These are phyloP conservation scores for Fusarium nanum DNA, from an alignment of 2,329 filamentous ascomycete species.

Conservation along the genomic window DNA sequence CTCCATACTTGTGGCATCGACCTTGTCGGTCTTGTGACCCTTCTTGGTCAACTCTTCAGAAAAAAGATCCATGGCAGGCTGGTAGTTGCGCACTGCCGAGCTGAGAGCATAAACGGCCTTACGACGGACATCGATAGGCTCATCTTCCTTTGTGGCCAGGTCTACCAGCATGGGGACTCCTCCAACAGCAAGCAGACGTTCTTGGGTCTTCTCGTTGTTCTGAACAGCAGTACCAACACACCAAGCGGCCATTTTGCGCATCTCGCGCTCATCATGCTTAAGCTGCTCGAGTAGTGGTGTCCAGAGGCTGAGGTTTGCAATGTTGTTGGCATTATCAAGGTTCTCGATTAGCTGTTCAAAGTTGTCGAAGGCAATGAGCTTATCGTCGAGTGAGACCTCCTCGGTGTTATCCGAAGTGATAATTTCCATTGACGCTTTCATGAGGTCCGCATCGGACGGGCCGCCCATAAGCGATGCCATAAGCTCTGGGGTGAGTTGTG, in stretches of 20 bases:
- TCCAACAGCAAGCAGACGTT: conserved; percentile 71
- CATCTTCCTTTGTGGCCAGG: conserved; percentile 69
- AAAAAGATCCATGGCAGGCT: conserved; percentile 80
- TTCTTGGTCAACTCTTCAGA: conserved; percentile 69
- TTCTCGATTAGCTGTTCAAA: conserved; percentile 92
- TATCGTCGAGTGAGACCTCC: conserved; percentile 74
- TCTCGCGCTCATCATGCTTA: conserved; percentile 73
- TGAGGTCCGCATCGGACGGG: conserved; percentile 89
- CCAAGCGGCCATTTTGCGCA: conserved; percentile 91
- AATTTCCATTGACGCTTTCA: conserved; percentile 84
- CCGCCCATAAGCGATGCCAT: conserved; percentile 84
- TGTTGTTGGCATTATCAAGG: conserved; percentile 97
- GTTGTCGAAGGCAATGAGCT: conserved; percentile 90
- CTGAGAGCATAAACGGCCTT: conserved; percentile 93
- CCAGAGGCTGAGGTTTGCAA: conserved; percentile 84
- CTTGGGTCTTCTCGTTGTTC: conserved; percentile 90
- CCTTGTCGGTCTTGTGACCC: conserved; percentile 66
- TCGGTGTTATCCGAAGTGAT: conserved; percentile 72
- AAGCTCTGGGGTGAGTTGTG: conserved; percentile 73
- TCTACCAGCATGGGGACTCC: conserved; percentile 77
- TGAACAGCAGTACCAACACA: conserved; percentile 94
- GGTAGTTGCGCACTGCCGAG: conserved; percentile 87
- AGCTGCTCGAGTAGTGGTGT: conserved; percentile 79
- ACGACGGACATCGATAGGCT: conserved; percentile 74
- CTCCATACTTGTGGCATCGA: conserved; percentile 91